Evolutionary conservation across 495 filamentous ascomycete genomes (phyloP), one percentile per base, ranked within the genome.

Genomic region (Chaetomium fimeti): DNA sequence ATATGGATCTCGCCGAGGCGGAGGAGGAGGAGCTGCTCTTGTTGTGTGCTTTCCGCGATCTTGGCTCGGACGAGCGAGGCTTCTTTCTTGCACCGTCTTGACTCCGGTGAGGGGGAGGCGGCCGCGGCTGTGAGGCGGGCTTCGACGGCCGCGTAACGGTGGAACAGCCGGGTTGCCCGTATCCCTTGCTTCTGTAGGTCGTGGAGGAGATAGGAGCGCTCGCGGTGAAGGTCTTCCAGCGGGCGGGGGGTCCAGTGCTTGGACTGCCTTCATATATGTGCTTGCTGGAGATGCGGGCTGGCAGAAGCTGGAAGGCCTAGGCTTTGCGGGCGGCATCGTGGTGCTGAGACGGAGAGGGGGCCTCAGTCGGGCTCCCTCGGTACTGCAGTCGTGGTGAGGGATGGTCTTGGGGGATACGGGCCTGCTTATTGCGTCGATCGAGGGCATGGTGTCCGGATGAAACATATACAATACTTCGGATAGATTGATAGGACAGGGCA

Each of bases 1-100:
- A 76, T 63, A 29, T 75, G 62, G 24, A 83, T 66, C 63, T 83
- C 78, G n/a, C 76, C 71, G 32, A 83, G 68, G 22, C 79, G 64
- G 7, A 68, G 51, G 45, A 80, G 63, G 22, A 80, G 75, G 22
- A 69, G 57, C 56, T 68, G 72, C 65, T 83, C 77, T 63, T 81
- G 75, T 55, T 76, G 63, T 0, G 70, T 74, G 0, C 67, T 74
- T 29, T 81, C 75, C 9, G 65, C 62, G 28, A 82, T 72, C 29
- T 68, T 65, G 60, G 38, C 57, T 20, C 59, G 66, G 20, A 73
- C 28, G 12, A 63, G 38, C 5, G 63, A 40, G 7, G 57, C 56
- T 12, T 71, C 57, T 16, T 68, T 66, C 18, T 61, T 62, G 18
- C 55, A 25, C 42, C 65, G 40, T 42, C 22, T 69, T 57, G 32